Evolutionary conservation across 2,329 filamentous ascomycete species (phyloP).

Genomic region (Pyrenophora teres): DNA sequence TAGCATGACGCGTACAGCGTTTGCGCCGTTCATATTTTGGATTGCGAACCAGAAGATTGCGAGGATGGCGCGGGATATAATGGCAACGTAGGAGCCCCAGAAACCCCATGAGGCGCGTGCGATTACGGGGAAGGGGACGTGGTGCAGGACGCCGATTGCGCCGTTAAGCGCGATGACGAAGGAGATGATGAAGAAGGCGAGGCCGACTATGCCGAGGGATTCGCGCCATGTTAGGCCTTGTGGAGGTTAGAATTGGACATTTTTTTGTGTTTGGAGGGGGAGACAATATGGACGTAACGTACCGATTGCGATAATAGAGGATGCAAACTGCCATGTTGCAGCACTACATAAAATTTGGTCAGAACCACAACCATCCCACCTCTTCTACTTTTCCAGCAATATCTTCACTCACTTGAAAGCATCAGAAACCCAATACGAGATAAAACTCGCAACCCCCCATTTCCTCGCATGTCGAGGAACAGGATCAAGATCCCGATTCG

Average conservation of each 20-base stretch:
- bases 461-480: slow-evolving; percentile 51
- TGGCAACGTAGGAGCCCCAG: slow-evolving; percentile 61
- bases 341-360: slow-evolving; percentile 39
- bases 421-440: slow-evolving; percentile 60
- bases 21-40: slow-evolving; percentile 67
- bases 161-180: slow-evolving; percentile 67
- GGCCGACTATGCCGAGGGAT: slow-evolving; percentile 58
- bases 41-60: slow-evolving; percentile 69
- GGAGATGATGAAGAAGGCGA: slow-evolving; percentile 59
- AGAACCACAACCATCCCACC: not conserved
- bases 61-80: slow-evolving; percentile 59
- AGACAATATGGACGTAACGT: not conserved
- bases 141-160: slow-evolving; percentile 53
- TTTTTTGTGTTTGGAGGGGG: no score
- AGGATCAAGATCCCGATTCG: slow-evolving; percentile 57
- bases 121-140: slow-evolving; percentile 62
- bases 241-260: not conserved
- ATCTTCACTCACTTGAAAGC: slow-evolving; percentile 52
- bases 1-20: slow-evolving; percentile 57
- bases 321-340: slow-evolving; percentile 59
- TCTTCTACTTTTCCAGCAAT: not conserved
- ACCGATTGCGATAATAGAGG: slow-evolving; percentile 47
- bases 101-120: slow-evolving; percentile 61
- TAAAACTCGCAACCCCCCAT: slow-evolving; percentile 54
- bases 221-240: slow-evolving; percentile 61